Base-by-base conservation (phyloP, 2,329 filamentous ascomycete genomes). In the Diaporthe helianthi region DNA sequence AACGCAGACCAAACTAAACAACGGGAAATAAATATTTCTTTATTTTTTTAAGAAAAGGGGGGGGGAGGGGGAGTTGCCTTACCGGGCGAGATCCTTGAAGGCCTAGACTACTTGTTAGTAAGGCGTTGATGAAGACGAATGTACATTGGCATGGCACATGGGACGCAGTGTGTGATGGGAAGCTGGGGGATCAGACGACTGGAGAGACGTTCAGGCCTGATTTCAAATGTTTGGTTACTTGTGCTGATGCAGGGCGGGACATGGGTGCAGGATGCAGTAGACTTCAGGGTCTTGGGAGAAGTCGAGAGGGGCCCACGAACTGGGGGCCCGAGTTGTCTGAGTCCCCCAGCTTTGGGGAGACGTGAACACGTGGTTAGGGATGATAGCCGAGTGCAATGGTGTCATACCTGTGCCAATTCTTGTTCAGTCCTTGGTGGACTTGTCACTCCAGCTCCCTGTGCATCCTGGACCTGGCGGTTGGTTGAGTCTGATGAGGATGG, bases 71-170 rank as follows among this genome's bases (percentile, higher is more conserved):
- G n/a, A n/a, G n/a, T n/a, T 31, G 22, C 72, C 64, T 53, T 75
- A 78, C 76, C 76, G 76, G 55, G 76, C 75, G 68, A 78, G 76
- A 71, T 78, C 76, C 74, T 68, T 73, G 29, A 78, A 74, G 71
- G 76, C 74, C 76, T 78, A 74, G 74, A 77, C 70, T 73, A 38
- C 24, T 22, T 53, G 67, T 69, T 58, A 69, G 70, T 65, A 68
- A 72, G 68, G 67, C 64, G 26, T 33, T 33, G n/a, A n/a, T 33
- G n/a, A 24, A 36, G 29, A n/a, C n/a, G n/a, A 36, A 49, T 36
- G n/a, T 44, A 36, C 58, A 49, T 10, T 46, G 55, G 29, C 58
- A 36, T 29, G 7, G 58, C 29, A 47, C 26, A 49, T 49, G 29
- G 24, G 15, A 19, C 33, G 55, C 41, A 26, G 41, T 33, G 55